Base-by-base conservation (phyloP, 2,329 filamentous ascomycete species). In the Ustulina deusta region DNA sequence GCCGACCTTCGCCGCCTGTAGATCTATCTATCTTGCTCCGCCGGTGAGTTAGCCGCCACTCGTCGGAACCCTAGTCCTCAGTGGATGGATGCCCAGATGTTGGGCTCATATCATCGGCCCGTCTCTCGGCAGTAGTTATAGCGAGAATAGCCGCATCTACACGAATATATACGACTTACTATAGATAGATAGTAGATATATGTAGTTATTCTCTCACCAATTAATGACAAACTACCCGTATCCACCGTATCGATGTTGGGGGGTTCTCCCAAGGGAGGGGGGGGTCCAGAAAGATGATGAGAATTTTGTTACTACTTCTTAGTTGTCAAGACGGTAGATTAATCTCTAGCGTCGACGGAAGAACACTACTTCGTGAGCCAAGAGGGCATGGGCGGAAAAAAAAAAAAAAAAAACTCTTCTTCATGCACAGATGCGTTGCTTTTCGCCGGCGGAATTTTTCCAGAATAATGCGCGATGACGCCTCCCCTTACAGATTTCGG, bases 401-500 rank as follows among this genome's bases (percentile, higher is more conserved):
- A n/a, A 34, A 11, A 27, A n/a, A n/a, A 5, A 17, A 34, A 9
- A 40, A 44, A 27, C 22, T 51, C 38, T 13, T 27, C 20, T 27
- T 7, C 22, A 63, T 66, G 54, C 34, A 52, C 36, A 60, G 42
- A 15, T 61, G 42, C 49, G 46, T 61, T 32, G 49, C 20, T 46
- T 61, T 38, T 69, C n/a, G 29, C 63, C 51, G 27, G 65, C 52
- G 58, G 68, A 70, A 68, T 48, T 13, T 58, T 70, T 69, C 65
- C 58, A 70, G 65, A 68, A 70, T 22, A 48, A 65, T 68, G 68
- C 68, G 40, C 32, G 65, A 69, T 69, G 67, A 69, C 60, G 63
- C 56, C 56, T 22, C 1, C 63, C 27, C 61, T 38, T 55, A 57
- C 66, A 46, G n/a, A 27, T 69, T 42, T 65, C 65, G 64, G 64